Percentiles rank a stretch among this genome's conserved stretches.
Conservation (phyloP, 495 filamentous ascomycete species). For the Aspergillus avenaceus region DNA sequence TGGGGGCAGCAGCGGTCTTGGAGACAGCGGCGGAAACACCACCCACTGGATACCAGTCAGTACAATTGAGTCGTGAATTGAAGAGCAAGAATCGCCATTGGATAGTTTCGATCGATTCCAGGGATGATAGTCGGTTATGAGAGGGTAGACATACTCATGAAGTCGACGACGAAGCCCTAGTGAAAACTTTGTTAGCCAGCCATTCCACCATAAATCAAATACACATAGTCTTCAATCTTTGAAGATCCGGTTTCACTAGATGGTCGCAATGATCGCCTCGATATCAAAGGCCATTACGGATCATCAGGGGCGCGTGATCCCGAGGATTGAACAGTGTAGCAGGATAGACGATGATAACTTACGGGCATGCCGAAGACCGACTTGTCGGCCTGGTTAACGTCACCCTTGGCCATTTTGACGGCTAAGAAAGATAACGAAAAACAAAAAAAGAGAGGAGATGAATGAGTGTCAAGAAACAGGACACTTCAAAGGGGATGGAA, state of each 20-base stretch:
- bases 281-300: not conserved
- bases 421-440: constrained; percentile 36
- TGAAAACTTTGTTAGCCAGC: constrained; percentile 33
- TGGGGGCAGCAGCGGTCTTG: constrained; percentile 99
- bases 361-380: constrained; percentile 84
- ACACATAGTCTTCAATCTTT: not conserved
- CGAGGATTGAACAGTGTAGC: constrained; percentile 6
- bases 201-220: not conserved
- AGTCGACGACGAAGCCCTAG: constrained; percentile 77
- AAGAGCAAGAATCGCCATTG: not conserved
- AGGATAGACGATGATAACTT: constrained; percentile 25
- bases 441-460: constrained; percentile 42
- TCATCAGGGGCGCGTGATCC: constrained; percentile 6
- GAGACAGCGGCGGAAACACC: constrained; percentile 99
- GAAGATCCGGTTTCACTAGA: not conserved
- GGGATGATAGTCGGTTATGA: constrained; percentile 4
- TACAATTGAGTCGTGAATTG: constrained; percentile 6
- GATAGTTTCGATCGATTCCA: constrained; percentile 6
- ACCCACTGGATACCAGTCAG: constrained; percentile 69
- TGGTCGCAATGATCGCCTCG: not conserved
- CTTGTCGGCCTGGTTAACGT: constrained; percentile 60
- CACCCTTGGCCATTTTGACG: constrained; percentile 49
- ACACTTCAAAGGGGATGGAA: constrained; percentile 33
- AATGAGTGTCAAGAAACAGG: constrained; percentile 33
- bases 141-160: constrained; percentile 78